A percentile compares a stretch with the other conserved stretches of the same genome.
Evolutionary conservation across 371 early-diverging fungal genomes (phyloP).

Genomic region (Lichtheimia corymbifera): DNA sequence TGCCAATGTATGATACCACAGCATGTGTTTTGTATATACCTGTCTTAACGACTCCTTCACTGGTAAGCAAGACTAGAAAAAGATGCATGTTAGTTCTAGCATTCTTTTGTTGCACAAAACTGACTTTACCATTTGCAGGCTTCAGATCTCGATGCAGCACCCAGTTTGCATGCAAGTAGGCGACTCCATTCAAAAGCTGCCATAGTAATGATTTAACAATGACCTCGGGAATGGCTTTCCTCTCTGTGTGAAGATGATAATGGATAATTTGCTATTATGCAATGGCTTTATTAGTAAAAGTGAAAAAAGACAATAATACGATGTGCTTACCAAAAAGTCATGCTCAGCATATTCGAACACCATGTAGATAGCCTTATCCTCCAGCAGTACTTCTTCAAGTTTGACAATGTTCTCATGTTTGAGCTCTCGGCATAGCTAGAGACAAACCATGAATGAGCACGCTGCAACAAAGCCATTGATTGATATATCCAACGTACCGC

Average conservation of each 20-base stretch:
- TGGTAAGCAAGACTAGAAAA: slow-evolving; percentile 71
- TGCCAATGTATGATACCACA: too few species aligned
- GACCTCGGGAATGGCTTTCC: slow-evolving; percentile 79
- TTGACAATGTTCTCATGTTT: slow-evolving; percentile 84
- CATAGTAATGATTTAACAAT: slow-evolving; percentile 87
- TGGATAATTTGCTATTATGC: slow-evolving; percentile 81
- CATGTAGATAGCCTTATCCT: slow-evolving; percentile 92
- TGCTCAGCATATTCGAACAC: slow-evolving; percentile 95
- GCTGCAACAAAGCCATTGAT: neutral
- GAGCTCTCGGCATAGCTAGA: slow-evolving; percentile 83
- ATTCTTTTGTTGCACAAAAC: neutral
- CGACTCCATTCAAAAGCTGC: slow-evolving; percentile 91
- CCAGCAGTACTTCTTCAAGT: slow-evolving; percentile 84
- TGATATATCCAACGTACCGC: slow-evolving; percentile 50
- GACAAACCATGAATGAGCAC: neutral
- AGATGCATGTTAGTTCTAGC: neutral
- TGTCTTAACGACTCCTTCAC: slow-evolving; percentile 87
- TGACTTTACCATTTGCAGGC: slow-evolving; percentile 73
- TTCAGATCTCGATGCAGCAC: slow-evolving; percentile 92
- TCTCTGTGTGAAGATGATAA: slow-evolving; percentile 70
- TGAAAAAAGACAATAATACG: neutral
- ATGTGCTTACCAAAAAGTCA: slow-evolving; percentile 76
- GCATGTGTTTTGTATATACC: slow-evolving; percentile 30
- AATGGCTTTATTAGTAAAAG: neutral
- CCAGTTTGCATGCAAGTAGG: slow-evolving; percentile 92